A percentile compares a stretch with the other conserved stretches of the same genome.
Conservation (phyloP, 2,329 filamentous ascomycete genomes). For the Aspergillus sp. region DNA sequence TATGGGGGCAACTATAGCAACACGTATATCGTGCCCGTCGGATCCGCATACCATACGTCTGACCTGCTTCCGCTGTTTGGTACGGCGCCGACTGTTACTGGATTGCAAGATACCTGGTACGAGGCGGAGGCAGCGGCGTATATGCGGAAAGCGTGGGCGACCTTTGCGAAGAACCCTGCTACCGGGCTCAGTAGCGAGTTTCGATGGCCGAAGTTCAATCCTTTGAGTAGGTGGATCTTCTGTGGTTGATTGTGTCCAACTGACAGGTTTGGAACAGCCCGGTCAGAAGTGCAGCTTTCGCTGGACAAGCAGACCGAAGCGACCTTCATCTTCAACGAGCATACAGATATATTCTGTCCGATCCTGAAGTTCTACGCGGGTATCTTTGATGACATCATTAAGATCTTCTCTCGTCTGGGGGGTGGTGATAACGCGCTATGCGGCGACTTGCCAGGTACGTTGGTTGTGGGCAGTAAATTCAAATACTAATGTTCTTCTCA, state of each 20-base stretch:
- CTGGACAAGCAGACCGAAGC: conserved; percentile 2
- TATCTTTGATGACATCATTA: background rate
- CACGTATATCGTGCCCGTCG: conserved; percentile 1
- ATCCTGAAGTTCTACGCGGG: background rate
- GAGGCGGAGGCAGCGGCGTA: conserved; percentile 4
- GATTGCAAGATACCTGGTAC: background rate
- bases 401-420: background rate
- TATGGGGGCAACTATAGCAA: conserved; percentile 3
- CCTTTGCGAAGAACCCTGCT: conserved; percentile 1
- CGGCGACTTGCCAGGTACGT: background rate
- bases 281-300: conserved; percentile 2
- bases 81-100: conserved; percentile 1
- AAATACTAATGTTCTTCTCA: background rate
- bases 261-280: background rate
- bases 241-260: background rate
- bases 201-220: conserved; percentile 4
- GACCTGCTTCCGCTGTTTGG: conserved; percentile 5
- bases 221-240: background rate
- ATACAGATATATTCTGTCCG: conserved; percentile 3
- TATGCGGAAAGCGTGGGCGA: conserved; percentile 5
- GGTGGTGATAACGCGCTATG: background rate
- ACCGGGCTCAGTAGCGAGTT: conserved; percentile 2
- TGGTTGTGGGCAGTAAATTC: background rate
- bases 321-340: conserved; percentile 1
- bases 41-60: background rate